Percentiles rank a stretch among this genome's conserved stretches.
phyloP scores from a whole-genome alignment of 2,329 filamentous ascomycete genomes.

The Pseudogymnoascus verrucosus region DNA sequence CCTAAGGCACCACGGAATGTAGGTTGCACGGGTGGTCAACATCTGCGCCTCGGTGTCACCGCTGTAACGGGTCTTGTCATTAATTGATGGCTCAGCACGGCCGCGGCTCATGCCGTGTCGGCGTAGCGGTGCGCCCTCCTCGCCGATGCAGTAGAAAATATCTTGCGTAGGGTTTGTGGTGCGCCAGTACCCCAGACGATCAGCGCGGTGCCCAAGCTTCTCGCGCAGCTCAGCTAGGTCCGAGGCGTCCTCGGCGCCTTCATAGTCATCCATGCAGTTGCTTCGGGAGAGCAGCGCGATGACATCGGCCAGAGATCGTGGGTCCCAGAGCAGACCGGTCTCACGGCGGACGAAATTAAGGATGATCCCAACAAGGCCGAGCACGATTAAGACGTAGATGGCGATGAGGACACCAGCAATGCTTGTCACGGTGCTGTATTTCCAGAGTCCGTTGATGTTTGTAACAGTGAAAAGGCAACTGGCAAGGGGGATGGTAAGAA shows the following conservation, averaged over 20 bases:
- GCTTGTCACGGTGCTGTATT: constrained; percentile 71
- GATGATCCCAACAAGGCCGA: constrained; percentile 50
- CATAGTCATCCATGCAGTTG: constrained; percentile 68
- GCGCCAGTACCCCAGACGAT: constrained; percentile 82
- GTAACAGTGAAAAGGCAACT: constrained; percentile 66
- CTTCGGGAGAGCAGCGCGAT: constrained; percentile 70
- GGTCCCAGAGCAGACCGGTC: constrained; percentile 80
- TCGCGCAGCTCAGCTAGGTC: constrained; percentile 44
- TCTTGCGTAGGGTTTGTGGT: constrained; percentile 53
- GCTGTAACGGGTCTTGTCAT: constrained; percentile 4
- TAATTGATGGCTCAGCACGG: constrained; percentile 36
- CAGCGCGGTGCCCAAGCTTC: constrained; percentile 48
- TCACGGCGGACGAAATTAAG: constrained; percentile 55
- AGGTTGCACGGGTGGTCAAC: constrained; percentile 25
- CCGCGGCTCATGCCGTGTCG: constrained; percentile 43
- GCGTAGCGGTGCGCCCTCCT: constrained; percentile 43
- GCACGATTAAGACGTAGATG: constrained; percentile 60
- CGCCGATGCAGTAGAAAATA: constrained; percentile 75
- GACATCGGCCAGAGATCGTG: constrained; percentile 72
- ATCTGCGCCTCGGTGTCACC: constrained; percentile 5
- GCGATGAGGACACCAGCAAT: constrained; percentile 71
- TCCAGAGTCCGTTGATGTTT: constrained; percentile 53
- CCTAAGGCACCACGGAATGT: constrained; percentile 70
- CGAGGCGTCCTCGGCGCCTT: constrained; percentile 55
- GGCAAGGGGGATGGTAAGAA: constrained; percentile 74